phyloP scores from a whole-genome alignment of 495 filamentous ascomycete species.

The Tetracladium marchalianum region DNA sequence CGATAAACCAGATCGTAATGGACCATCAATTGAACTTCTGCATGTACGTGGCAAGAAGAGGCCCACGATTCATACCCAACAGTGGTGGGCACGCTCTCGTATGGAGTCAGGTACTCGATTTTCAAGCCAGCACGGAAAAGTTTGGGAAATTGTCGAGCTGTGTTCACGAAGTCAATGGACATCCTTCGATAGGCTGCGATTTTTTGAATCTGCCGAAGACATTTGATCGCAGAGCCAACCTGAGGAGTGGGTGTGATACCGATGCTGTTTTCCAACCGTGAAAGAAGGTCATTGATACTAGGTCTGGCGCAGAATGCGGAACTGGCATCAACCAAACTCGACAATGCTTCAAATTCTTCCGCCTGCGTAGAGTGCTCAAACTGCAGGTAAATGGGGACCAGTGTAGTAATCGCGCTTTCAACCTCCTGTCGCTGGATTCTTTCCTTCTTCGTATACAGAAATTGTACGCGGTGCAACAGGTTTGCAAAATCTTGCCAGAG shows the following conservation, averaged over 20 bases:
- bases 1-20: conserved; percentile 4
- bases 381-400: neutral
- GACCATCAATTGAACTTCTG: conserved; percentile 7
- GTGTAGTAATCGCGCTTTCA: neutral
- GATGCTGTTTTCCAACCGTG: conserved; percentile 2
- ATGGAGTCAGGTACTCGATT: conserved; percentile 2
- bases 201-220: conserved; percentile 7
- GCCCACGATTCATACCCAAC: conserved; percentile 8
- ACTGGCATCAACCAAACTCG: neutral
- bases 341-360: neutral
- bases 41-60: conserved; percentile 7
- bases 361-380: neutral
- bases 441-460: conserved; percentile 3
- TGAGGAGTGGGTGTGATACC: neutral
- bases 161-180: neutral
- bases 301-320: neutral
- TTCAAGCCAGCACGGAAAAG: neutral
- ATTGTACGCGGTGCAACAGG: conserved; percentile 3
- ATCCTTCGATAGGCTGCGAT: conserved; percentile 5
- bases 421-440: neutral
- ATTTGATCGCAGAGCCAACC: conserved; percentile 6
- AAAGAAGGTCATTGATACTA: conserved; percentile 1
- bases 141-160: neutral
- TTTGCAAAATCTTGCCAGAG: conserved; percentile 8
- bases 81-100: conserved; percentile 1